Conservation (phyloP, 106 monocot species). For the Phalaenopsis equestris region DNA sequence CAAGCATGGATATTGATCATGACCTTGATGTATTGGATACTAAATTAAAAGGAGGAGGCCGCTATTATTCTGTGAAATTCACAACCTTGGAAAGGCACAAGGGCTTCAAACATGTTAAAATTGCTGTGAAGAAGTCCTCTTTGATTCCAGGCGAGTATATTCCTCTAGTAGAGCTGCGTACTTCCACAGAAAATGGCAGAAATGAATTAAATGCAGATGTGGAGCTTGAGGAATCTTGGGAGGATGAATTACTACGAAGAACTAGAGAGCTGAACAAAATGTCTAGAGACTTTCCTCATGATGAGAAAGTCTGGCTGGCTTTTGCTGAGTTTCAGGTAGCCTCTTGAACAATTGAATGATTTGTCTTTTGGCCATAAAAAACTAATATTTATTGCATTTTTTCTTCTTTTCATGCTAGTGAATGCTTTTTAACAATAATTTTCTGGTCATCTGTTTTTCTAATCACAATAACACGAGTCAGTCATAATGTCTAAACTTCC, state of each 20-base stretch:
- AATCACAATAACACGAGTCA: constrained; percentile 1
- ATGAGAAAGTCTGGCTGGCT: constrained; percentile 78
- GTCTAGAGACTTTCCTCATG: constrained; percentile 77
- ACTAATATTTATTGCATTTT: not conserved
- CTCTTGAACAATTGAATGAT: not conserved
- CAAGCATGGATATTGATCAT: constrained; percentile 34
- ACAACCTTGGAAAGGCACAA: constrained; percentile 55
- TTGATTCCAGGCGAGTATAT: constrained; percentile 46
- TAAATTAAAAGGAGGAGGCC: constrained; percentile 64
- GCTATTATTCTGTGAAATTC: constrained; percentile 71
- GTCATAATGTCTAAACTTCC: not conserved
- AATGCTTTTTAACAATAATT: not conserved
- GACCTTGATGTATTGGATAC: constrained; percentile 59
- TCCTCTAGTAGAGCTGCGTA: constrained; percentile 30
- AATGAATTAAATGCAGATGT: constrained; percentile 8
- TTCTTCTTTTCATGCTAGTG: not conserved
- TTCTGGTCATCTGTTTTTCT: not conserved
- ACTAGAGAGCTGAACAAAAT: constrained; percentile 87
- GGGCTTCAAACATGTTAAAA: constrained; percentile 64
- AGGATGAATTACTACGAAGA: constrained; percentile 69
- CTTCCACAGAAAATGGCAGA: constrained; percentile 19
- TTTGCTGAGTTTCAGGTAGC: constrained; percentile 96
- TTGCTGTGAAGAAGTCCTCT: constrained; percentile 23
- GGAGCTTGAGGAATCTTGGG: constrained; percentile 83
- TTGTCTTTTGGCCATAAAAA: not conserved